These are phyloP conservation scores for Mortierella sp. DNA, from an alignment of 371 early-diverging fungal species.

Conservation along the genomic window DNA sequence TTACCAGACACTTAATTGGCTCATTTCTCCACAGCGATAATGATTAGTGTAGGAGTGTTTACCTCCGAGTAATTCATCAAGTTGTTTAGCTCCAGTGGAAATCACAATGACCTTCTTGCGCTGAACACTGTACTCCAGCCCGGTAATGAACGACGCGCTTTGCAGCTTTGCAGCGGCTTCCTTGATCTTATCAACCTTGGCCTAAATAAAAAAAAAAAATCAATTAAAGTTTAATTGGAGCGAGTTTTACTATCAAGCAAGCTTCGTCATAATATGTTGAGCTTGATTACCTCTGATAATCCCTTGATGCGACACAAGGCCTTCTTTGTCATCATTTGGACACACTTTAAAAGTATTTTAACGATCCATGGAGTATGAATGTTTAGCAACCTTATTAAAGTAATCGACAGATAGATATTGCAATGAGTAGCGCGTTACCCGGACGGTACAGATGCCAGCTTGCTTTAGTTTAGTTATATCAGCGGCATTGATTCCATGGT, in stretches of 20 bases:
- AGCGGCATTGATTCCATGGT: conserved; percentile 81
- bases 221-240: neutral
- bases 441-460: conserved; percentile 86
- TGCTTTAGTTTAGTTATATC: conserved; percentile 89
- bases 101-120: conserved; percentile 86
- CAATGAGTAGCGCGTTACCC: conserved; percentile 43
- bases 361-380: neutral
- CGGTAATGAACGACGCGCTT: conserved; percentile 83
- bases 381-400: neutral
- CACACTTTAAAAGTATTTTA: conserved; percentile 63
- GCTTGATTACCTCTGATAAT: conserved; percentile 69
- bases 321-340: conserved; percentile 85
- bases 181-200: conserved; percentile 91
- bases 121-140: conserved; percentile 83
- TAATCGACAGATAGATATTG: too few relatives aligned
- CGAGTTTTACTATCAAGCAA: neutral
- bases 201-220: conserved; percentile 14
- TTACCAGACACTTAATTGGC: neutral
- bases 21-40: neutral
- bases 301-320: conserved; percentile 83
- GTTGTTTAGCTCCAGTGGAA: conserved; percentile 91
- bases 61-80: conserved; percentile 92
- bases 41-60: neutral
- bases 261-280: neutral
- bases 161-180: conserved; percentile 75